Base-by-base conservation (phyloP, 106 monocot species). In the Triglochin maritima region DNA sequence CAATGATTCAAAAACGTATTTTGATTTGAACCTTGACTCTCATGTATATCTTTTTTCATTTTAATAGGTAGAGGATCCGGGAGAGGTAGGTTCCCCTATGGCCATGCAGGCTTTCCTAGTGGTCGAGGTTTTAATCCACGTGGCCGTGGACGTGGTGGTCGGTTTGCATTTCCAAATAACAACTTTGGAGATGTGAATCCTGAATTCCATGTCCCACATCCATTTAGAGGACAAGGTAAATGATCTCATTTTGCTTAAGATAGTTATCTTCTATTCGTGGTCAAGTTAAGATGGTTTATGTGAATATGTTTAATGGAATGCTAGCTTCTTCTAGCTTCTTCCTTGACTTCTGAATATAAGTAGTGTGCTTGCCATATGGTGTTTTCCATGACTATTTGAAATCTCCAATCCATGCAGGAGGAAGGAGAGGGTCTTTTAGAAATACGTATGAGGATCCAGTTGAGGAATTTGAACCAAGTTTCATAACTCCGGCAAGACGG, bases 21-120 rank as follows among this genome's bases (percentile, higher is more conserved):
- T 59, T 17, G 7, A 9, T 59, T 29, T 57, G 10, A 3, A 61
- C 58, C 52, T 17, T 59, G 4, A 49, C 44, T 54, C 64, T 54
- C 64, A 3, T 57, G 46, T 14, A 47, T 68, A 11, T 63, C 44
- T 50, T 64, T 64, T 58, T 61, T 69, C 47, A 12, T 46, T 53
- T 63, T 13, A 59, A 50, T 69, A 85, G 89, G 89, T 11, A 85
- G 82, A 62, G 89, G 85, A 71, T 80, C 79, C 78, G 76, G 80
- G 57, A 80, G 89, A 71, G 89, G 85, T 9, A 85, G 85, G 65
- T 78, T 63, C 76, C 62, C 74, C 49, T 69, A 62, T 46, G 46
- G 69, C n/a, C 72, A 80, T 65, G 85, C 73, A 59, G 85, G 82
- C 3, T 85, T 85, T 80, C 72, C 71, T 3, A 79, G 85, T 68